Evolutionary conservation across 768 basidiomycete species (phyloP).

Genomic region (Hericium erinaceus): DNA sequence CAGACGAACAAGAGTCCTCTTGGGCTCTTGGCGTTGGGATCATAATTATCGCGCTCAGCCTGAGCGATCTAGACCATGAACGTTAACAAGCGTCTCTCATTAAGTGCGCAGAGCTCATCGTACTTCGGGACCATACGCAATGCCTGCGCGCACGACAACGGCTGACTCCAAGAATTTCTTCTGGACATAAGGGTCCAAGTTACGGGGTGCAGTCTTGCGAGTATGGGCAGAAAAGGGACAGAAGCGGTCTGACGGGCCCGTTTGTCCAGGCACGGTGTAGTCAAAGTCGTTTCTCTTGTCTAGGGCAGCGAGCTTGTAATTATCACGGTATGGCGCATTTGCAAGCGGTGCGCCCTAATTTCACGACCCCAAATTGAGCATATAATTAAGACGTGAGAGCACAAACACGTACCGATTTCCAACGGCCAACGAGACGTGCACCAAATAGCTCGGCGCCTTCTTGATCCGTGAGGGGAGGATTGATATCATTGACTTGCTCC

Average conservation of each 20-base stretch:
- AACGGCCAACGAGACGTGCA: background rate
- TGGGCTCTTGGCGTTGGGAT: background rate
- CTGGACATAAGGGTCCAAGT: constrained; percentile 15
- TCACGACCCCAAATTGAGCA: too few species aligned
- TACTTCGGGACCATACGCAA: constrained; percentile 28
- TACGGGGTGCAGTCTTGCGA: constrained; percentile 37
- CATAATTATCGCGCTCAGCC: background rate
- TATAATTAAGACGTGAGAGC: constrained; percentile 7
- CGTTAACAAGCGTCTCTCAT: background rate
- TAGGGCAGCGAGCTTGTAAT: constrained; percentile 28
- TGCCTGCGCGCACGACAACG: constrained; percentile 24
- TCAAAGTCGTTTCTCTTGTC: constrained; percentile 35
- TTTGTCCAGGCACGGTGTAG: constrained; percentile 21
- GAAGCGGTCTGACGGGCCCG: constrained; percentile 5
- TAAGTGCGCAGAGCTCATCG: constrained; percentile 4
- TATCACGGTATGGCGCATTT: constrained; percentile 33
- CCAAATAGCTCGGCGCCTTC: constrained; percentile 17
- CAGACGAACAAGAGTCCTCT: constrained; percentile 23
- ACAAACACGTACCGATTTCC: background rate
- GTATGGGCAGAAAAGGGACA: constrained; percentile 41
- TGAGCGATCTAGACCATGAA: background rate
- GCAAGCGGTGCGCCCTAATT: constrained; percentile 38
- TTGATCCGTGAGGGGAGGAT: constrained; percentile 6
- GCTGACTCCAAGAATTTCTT: constrained; percentile 16
- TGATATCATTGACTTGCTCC: background rate